Evolutionary conservation across 139 green algal genomes (phyloP), one percentile per base, ranked within the genome.

Genomic region (Coccomyxa sp.): DNA sequence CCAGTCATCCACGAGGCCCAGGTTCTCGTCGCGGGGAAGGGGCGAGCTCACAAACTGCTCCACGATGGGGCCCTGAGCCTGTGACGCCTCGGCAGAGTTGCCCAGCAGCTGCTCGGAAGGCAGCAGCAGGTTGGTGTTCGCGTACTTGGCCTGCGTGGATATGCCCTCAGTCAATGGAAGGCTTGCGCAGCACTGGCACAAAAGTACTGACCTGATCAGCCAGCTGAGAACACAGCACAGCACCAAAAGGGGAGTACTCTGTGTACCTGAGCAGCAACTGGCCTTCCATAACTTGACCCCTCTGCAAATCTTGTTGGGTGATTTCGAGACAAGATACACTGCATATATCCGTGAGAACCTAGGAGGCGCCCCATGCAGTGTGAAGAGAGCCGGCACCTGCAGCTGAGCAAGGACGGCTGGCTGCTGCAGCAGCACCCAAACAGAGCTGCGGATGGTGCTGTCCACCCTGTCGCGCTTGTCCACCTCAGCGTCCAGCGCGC

Each of bases 1-100:
- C 95, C 95, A 98, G 79, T 96, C 88, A 71, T 96, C 89, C 58
- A 98, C 92, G 35, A 98, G 77, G 2, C 89, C 73, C 2, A 39
- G 7, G 33, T 81, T 81, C 8, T 40, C 39, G 8, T 38, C 27
- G 18, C 75, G 70, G 0, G 75, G 82, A 39, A 83, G 75, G 10
- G 76, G 41, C 0, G 34, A 16, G 22, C 9, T 36, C 0, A 78
- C 70, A 24, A 84, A 39, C 31, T 39, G 10, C 75, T 84, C 80
- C 33, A 78, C 24, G 6, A 39, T 18, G 22, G 64, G 31, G 22
- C 12, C 39, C 16, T n/a, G 22, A 24, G n/a, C 38, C 24, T 16
- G 14, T 5, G 38, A 29, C 8, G 58, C 76, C 12, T 54, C 55
- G 7, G 44, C 44, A 0, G 35, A 27, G 54, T 69, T 44, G 37